Evolutionary conservation across 345 rosid genomes (phyloP), one percentile per base, ranked within the genome.

Genomic region (Xanthoceras sorbifolium): DNA sequence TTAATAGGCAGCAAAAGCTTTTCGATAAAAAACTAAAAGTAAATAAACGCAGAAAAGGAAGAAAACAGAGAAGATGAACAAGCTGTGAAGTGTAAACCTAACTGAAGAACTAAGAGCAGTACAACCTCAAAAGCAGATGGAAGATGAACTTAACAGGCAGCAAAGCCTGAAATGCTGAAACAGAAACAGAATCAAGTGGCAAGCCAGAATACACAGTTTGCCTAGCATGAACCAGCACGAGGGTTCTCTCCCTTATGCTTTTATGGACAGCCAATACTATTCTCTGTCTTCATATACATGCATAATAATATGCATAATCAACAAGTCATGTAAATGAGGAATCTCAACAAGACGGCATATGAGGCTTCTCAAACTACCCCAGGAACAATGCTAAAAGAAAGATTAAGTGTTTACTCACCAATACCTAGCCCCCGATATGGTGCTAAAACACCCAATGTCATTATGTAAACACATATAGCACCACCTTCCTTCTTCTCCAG

Each of bases 391-490:
- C 22, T 32, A 29, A 26, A 32, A 64, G 74, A 10, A 66, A 79
- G 72, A 70, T 46, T 18, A 40, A 22, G 36, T 23, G 78, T 55
- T 36, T 46, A 84, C 94, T 90, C 77, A 96, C 98, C 99, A 69
- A 96, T 88, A 69, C 99, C 98, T 48, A 93, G 83, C 34, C 98
- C 97, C 14, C 97, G 94, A 84, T 96, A 96, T 42, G 98, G 98
- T 29, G 98, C 97, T 81, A 96, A 87, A 59, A 96, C 98, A 80
- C 98, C 99, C 75, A 96, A 82, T 23, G 99, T 96, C 99, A 96
- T 96, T 87, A 93, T 93, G 84, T 94, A 96, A 69, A 93, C 93
- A 69, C 91, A 82, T 76, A 88, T 28, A 22, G 79, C 83, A 40
- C 97, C 93, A 0, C 90, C 86, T 83, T 92, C 99, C 89, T 91